Conservation (phyloP, 768 basidiomycete species). For the Terana coerulea region DNA sequence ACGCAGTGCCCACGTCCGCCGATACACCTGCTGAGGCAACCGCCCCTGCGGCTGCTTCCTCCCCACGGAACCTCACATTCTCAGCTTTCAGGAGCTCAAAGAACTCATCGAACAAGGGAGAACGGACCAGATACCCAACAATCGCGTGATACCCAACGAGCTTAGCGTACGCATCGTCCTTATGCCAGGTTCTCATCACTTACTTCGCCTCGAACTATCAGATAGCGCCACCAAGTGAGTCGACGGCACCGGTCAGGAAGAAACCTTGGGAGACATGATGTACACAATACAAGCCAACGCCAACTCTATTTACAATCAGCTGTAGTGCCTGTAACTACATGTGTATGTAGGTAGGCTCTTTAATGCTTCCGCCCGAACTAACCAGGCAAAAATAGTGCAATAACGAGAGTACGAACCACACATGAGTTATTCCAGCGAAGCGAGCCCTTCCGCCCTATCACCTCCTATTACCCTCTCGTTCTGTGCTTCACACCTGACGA, state of each 20-base stretch:
- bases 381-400: too few relatives aligned
- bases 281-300: too few relatives aligned
- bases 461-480: conserved; percentile 53
- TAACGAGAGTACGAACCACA: too few relatives aligned
- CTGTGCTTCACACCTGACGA: conserved; percentile 47
- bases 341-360: too few relatives aligned
- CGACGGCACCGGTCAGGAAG: conserved; percentile 44
- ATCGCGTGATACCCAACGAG: conserved; percentile 63
- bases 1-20: neutral
- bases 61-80: conserved; percentile 30
- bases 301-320: too few relatives aligned
- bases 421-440: conserved; percentile 12
- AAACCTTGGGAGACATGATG: conserved; percentile 64
- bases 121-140: conserved; percentile 74
- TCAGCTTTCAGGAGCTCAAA: conserved; percentile 68
- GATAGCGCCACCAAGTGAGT: conserved; percentile 55
- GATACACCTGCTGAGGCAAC: neutral
- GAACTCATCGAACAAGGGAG: conserved; percentile 67
- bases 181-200: conserved; percentile 5
- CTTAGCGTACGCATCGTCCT: conserved; percentile 63
- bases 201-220: conserved; percentile 23
- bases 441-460: conserved; percentile 36
- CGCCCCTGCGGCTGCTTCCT: neutral
- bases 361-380: too few relatives aligned
- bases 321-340: too few relatives aligned